Evolutionary conservation across 352 stramenopile species (phyloP).

Genomic region (Globisporangium megalacanthum): DNA sequence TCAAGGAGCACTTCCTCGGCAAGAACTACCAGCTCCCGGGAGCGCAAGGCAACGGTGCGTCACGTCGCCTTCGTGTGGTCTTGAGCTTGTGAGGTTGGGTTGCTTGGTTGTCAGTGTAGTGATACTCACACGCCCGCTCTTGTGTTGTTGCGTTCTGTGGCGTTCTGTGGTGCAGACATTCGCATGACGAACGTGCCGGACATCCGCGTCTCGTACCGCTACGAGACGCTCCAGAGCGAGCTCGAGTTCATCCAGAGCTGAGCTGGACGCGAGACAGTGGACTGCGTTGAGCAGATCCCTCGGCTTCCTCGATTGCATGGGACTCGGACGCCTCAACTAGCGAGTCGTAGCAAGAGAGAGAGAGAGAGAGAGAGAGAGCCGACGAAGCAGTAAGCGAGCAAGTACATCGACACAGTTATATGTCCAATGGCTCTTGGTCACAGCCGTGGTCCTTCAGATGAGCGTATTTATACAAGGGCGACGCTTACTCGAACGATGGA

Average conservation of each 20-base stretch:
- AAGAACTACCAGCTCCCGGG: slow-evolving; percentile 83
- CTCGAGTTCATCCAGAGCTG: slow-evolving; percentile 67
- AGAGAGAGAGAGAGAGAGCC: neutral
- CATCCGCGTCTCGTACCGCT: slow-evolving; percentile 88
- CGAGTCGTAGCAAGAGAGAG: neutral
- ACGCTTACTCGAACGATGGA: neutral
- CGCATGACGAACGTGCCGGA: slow-evolving; percentile 93
- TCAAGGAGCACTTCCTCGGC: slow-evolving; percentile 97
- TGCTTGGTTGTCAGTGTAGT: too few relatives aligned
- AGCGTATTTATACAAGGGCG: neutral
- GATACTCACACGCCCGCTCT: too few relatives aligned
- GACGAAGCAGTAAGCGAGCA: neutral
- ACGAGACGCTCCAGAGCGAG: slow-evolving; percentile 77
- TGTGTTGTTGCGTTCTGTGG: too few relatives aligned
- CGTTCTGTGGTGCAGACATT: slow-evolving; percentile 62
- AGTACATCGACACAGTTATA: too few relatives aligned
- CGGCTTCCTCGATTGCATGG: too few relatives aligned
- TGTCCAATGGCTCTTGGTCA: too few relatives aligned
- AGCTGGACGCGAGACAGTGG: neutral
- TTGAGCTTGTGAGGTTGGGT: too few relatives aligned
- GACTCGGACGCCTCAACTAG: too few relatives aligned
- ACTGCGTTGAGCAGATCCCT: too few relatives aligned
- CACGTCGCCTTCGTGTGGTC: slow-evolving; percentile 9
- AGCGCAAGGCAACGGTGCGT: slow-evolving; percentile 71
- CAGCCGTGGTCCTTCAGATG: too few relatives aligned